phyloP scores from a whole-genome alignment of 1,284 basidiomycete species.

The Mycena sp. region DNA sequence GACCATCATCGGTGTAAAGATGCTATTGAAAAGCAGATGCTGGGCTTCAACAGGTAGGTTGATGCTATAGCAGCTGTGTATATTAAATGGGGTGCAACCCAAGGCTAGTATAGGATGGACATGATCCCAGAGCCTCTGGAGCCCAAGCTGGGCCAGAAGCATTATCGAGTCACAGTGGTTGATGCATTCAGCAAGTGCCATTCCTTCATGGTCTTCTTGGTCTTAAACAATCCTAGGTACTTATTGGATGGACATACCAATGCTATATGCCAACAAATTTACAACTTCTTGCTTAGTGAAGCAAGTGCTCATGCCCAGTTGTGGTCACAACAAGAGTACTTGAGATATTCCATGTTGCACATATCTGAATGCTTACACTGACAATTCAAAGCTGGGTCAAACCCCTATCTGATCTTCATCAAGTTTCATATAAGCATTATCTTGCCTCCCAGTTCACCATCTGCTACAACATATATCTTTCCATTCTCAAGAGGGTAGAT shows the following conservation, averaged over 20 bases:
- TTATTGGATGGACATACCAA: not conserved
- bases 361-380: not conserved
- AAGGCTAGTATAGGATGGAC: not conserved
- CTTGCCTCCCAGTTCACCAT: not conserved
- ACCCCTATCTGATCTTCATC: constrained; percentile 8
- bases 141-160: too few species aligned
- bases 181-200: too few species aligned
- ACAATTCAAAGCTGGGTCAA: not conserved
- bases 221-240: too few species aligned
- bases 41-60: not conserved
- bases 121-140: too few species aligned
- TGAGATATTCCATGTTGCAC: not conserved
- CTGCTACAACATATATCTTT: constrained; percentile 19
- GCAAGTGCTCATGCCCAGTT: not conserved
- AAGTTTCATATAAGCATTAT: not conserved
- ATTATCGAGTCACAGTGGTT: too few species aligned
- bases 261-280: not conserved
- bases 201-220: too few species aligned
- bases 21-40: not conserved
- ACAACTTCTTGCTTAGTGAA: not conserved
- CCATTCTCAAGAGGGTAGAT: not conserved
- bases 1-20: too few species aligned
- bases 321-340: not conserved
- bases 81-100: not conserved
- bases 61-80: not conserved